Conservation (phyloP, 805 yeast species). For the Candida stauntonica region DNA sequence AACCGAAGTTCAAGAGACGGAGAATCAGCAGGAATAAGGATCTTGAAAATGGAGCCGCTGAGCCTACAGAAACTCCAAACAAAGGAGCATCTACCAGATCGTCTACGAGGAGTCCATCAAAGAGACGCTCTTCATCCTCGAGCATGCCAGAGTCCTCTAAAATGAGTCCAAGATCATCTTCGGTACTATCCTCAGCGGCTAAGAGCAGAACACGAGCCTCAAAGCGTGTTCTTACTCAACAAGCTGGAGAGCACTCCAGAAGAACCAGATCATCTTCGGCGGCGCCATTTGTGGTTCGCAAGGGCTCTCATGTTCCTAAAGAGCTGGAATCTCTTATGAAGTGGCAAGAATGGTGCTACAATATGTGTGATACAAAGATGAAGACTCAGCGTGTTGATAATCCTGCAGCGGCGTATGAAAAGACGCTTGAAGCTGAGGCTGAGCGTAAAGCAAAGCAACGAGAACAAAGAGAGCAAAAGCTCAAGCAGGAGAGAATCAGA, state of each 20-base stretch:
- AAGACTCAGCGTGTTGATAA: not conserved
- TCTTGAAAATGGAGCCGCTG: too few relatives aligned
- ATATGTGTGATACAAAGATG: not conserved
- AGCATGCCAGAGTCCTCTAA: too few relatives aligned
- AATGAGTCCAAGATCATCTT: too few relatives aligned
- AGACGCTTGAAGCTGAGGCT: constrained; percentile 7
- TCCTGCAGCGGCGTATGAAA: not conserved
- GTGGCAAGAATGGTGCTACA: not conserved
- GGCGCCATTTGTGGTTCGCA: not conserved
- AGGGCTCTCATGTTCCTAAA: not conserved
- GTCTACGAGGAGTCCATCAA: too few relatives aligned
- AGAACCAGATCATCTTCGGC: not conserved
- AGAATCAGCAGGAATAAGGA: too few relatives aligned
- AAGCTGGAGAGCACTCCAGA: not conserved
- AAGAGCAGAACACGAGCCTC: too few relatives aligned
- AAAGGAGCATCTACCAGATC: too few relatives aligned
- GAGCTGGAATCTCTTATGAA: not conserved
- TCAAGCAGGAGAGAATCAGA: constrained; percentile 2
- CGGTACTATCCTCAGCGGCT: too few relatives aligned
- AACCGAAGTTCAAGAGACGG: too few relatives aligned
- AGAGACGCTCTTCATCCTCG: too few relatives aligned
- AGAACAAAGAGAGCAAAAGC: constrained; percentile 1
- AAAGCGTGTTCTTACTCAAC: too few relatives aligned
- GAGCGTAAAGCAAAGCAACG: constrained; percentile 2
- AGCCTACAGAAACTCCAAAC: too few relatives aligned